phyloP scores from a whole-genome alignment of 192 early-diverging fungal genomes.

The Funneliformis geosporum region DNA sequence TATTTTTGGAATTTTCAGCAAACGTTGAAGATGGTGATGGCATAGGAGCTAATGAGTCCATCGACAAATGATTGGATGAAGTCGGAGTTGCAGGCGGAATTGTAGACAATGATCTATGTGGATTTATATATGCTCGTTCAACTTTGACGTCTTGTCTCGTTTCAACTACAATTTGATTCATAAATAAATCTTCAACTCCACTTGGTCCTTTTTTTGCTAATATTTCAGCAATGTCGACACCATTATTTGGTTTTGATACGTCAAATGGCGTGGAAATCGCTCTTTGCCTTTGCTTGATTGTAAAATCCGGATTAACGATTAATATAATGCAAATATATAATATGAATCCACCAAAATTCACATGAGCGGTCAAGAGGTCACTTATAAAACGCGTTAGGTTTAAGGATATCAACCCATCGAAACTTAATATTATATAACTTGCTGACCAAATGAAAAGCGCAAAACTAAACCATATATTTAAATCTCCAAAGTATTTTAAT shows the following conservation, averaged over 20 bases:
- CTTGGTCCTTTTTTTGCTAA: not conserved
- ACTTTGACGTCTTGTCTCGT: not conserved
- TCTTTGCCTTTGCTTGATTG: not conserved
- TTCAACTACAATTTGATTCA: not conserved
- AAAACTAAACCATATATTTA: constrained; percentile 3
- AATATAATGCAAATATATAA: not conserved
- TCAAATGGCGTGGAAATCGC: not conserved
- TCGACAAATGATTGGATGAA: not conserved
- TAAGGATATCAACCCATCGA: not conserved
- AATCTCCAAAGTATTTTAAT: constrained; percentile 21
- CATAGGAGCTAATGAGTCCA: not conserved
- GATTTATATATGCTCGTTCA: not conserved
- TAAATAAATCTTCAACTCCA: not conserved
- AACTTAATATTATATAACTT: not conserved
- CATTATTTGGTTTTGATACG: not conserved
- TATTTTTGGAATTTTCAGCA: not conserved
- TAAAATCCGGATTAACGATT: constrained; percentile 14
- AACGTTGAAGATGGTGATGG: not conserved
- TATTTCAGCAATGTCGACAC: not conserved
- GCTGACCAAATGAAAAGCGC: not conserved
- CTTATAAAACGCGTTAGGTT: not conserved
- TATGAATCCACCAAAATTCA: constrained; percentile 6
- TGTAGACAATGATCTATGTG: not conserved
- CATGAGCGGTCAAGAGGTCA: not conserved
- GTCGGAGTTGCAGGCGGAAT: not conserved